Evolutionary conservation across 306 rosid species (phyloP).

Genomic region (Medicago ruthenica): DNA sequence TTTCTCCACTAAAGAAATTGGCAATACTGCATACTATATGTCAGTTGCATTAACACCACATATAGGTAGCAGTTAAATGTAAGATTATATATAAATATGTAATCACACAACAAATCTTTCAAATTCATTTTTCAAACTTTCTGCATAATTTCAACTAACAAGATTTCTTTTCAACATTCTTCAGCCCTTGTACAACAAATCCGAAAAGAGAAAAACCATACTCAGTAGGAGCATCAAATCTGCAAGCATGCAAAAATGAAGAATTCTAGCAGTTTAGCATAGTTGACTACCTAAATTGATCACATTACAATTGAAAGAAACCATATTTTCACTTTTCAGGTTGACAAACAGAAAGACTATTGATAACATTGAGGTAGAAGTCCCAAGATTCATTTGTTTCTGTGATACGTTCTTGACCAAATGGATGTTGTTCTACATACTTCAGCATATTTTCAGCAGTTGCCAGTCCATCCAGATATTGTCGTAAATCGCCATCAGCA

Average conservation of each 20-base stretch:
- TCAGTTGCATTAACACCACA: too few relatives aligned
- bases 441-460: conserved; percentile 54
- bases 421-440: conserved; percentile 63
- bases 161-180: not conserved
- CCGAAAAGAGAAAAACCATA: not conserved
- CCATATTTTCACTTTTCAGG: not conserved
- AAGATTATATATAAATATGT: too few relatives aligned
- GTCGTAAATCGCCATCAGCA: conserved; percentile 59
- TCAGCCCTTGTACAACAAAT: not conserved
- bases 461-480: conserved; percentile 64
- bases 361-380: conserved; percentile 58
- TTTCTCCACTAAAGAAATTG: too few relatives aligned
- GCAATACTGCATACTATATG: too few relatives aligned
- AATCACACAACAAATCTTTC: too few relatives aligned
- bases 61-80: too few relatives aligned
- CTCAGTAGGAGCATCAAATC: not conserved
- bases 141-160: not conserved
- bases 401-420: conserved; percentile 64
- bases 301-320: not conserved
- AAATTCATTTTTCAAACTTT: too few relatives aligned
- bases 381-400: conserved; percentile 61
- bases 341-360: conserved; percentile 21
- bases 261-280: not conserved
- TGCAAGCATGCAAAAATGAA: not conserved
- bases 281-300: not conserved